phyloP scores from a whole-genome alignment of 2,329 filamentous ascomycete genomes.

The Aspergillus texensis region DNA sequence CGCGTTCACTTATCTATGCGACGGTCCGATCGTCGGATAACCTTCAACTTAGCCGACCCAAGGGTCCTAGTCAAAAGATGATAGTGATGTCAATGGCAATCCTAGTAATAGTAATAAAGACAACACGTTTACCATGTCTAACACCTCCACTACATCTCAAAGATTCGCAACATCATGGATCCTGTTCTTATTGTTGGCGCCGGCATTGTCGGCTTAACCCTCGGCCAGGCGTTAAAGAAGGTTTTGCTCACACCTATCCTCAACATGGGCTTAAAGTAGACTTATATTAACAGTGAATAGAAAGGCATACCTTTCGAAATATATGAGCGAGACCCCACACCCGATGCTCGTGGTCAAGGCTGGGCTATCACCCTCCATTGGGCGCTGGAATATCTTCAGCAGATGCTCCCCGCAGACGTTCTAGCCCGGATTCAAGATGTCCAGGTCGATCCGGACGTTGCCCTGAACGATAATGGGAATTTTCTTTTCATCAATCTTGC shows the following conservation, averaged over 20 bases:
- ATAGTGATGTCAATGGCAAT: background rate
- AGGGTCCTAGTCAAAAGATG: background rate
- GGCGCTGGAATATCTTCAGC: slow-evolving; percentile 26
- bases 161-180: slow-evolving; percentile 16
- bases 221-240: slow-evolving; percentile 27
- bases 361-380: slow-evolving; percentile 33
- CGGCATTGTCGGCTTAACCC: slow-evolving; percentile 29
- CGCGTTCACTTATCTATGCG: slow-evolving; percentile 28
- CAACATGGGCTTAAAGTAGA: background rate
- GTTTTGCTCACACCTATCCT: slow-evolving; percentile 5
- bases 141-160: background rate
- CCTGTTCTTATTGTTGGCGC: slow-evolving; percentile 31
- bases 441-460: slow-evolving; percentile 29
- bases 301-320: slow-evolving; percentile 34
- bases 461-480: slow-evolving; percentile 27
- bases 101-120: background rate
- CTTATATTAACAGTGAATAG: slow-evolving; percentile 8
- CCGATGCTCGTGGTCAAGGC: slow-evolving; percentile 27
- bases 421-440: slow-evolving; percentile 21
- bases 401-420: slow-evolving; percentile 23
- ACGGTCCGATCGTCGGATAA: slow-evolving; percentile 17
- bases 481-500: slow-evolving; percentile 34
- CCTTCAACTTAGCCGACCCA: background rate
- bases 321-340: slow-evolving; percentile 32
- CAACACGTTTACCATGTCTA: background rate